Evolutionary conservation across 495 filamentous ascomycete genomes (phyloP).

Genomic region (Staphylotrichum tortipilum): DNA sequence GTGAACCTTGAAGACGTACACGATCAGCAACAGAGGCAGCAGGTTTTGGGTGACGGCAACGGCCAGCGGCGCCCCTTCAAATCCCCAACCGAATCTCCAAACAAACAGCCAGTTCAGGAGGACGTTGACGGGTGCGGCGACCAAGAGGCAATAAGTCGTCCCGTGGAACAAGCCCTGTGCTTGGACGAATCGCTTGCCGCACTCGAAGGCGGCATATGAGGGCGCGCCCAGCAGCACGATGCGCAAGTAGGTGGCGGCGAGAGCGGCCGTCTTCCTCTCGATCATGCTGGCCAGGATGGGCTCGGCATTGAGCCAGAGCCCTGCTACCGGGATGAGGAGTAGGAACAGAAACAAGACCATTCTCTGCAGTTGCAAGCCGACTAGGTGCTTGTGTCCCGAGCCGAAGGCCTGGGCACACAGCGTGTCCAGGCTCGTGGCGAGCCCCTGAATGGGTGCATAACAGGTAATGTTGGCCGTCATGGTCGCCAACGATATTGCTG

Average conservation of each 20-base stretch:
- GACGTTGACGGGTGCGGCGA: conserved; percentile 59
- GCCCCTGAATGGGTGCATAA: conserved; percentile 62
- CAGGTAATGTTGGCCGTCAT: conserved; percentile 74
- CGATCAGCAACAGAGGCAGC: conserved; percentile 62
- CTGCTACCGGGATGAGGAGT: conserved; percentile 52
- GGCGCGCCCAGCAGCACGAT: conserved; percentile 57
- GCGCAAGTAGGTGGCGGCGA: conserved; percentile 60
- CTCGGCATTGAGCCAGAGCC: conserved; percentile 51
- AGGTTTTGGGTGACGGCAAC: conserved; percentile 77
- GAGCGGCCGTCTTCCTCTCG: conserved; percentile 48
- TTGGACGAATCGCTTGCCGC: conserved; percentile 63
- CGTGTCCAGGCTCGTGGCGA: conserved; percentile 64
- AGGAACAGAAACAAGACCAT: conserved; percentile 59
- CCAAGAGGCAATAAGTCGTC: conserved; percentile 57
- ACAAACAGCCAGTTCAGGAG: conserved; percentile 64
- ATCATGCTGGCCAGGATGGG: conserved; percentile 51
- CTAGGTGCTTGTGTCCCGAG: conserved; percentile 57
- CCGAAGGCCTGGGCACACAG: conserved; percentile 71
- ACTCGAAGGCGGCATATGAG: conserved; percentile 60
- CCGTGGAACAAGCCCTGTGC: conserved; percentile 65
- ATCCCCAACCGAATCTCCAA: conserved; percentile 71
- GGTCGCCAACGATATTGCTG: conserved; percentile 53
- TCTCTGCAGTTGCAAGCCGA: conserved; percentile 63
- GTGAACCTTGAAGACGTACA: conserved; percentile 73
- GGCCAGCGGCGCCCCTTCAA: conserved; percentile 75